A percentile compares a stretch with the other conserved stretches of the same genome.
These are phyloP conservation scores for Alternaria hordeiaustralica DNA, from an alignment of 2,329 filamentous ascomycete genomes.

Conservation along the genomic window DNA sequence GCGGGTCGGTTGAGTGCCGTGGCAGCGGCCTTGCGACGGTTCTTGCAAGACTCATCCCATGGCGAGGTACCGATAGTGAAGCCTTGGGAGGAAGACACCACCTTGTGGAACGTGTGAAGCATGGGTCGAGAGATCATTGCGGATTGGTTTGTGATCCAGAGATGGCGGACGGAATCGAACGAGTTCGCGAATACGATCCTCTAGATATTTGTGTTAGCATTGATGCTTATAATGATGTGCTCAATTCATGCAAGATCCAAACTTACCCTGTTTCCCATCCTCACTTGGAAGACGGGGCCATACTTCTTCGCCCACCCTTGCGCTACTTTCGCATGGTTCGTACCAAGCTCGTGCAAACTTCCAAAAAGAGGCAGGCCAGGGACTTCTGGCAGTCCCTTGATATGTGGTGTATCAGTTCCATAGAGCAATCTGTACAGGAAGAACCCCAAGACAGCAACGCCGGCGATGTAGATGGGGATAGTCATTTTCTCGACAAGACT, in stretches of 20 bases:
- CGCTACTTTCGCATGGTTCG: conserved; percentile 55
- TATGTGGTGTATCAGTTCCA: conserved; percentile 56
- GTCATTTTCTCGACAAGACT: conserved; percentile 37
- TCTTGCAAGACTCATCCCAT: conserved; percentile 83
- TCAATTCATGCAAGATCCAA: not conserved
- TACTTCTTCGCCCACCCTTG: conserved; percentile 57
- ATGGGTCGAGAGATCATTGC: conserved; percentile 78
- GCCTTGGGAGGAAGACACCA: conserved; percentile 77
- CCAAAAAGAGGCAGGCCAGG: conserved; percentile 57
- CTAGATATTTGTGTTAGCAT: conserved; percentile 40
- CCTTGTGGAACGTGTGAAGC: conserved; percentile 81
- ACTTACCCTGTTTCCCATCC: conserved; percentile 69
- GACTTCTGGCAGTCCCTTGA: conserved; percentile 57
- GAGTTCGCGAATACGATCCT: conserved; percentile 80
- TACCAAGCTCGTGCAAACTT: conserved; percentile 55
- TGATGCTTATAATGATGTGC: not conserved
- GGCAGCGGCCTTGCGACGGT: conserved; percentile 76
- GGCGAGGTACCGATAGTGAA: conserved; percentile 85
- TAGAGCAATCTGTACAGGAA: conserved; percentile 52
- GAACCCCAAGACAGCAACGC: conserved; percentile 50
- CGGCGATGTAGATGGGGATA: conserved; percentile 51
- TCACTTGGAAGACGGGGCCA: conserved; percentile 58
- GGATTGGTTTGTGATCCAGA: conserved; percentile 82
- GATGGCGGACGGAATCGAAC: conserved; percentile 73
- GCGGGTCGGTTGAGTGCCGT: conserved; percentile 79